Conservation (phyloP, 257 asterid species). For the Echium plantagineum region DNA sequence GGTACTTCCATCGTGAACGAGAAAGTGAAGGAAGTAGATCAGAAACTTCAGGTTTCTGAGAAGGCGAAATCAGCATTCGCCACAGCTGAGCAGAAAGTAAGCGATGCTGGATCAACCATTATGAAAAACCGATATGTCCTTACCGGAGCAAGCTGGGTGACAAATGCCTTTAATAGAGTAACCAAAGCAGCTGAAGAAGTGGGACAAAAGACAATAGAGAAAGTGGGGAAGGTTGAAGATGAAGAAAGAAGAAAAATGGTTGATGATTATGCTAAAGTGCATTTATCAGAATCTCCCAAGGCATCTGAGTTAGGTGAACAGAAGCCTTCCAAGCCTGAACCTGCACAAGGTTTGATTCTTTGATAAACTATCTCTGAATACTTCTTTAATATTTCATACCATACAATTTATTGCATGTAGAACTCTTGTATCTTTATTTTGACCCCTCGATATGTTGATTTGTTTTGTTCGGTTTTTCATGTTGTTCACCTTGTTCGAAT, state of each 20-base stretch:
- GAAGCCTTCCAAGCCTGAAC: conserved; percentile 54
- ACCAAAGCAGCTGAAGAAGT: conserved; percentile 85
- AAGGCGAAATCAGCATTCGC: conserved; percentile 71
- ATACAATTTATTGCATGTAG: conserved; percentile 15
- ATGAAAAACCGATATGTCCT: conserved; percentile 79
- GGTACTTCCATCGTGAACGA: conserved; percentile 74
- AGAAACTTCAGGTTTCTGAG: conserved; percentile 76
- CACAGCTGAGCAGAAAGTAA: conserved; percentile 77
- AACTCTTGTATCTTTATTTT: conserved; percentile 12
- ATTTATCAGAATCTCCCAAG: conserved; percentile 70
- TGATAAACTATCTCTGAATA: conserved; percentile 23
- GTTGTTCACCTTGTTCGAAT: too few relatives aligned
- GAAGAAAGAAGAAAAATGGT: conserved; percentile 78
- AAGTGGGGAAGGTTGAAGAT: conserved; percentile 64
- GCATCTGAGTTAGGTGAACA: conserved; percentile 37
- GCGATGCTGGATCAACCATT: conserved; percentile 69
- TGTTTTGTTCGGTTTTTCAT: background rate
- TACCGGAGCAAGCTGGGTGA: conserved; percentile 77
- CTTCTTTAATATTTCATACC: conserved; percentile 3
- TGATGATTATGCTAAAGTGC: conserved; percentile 71
- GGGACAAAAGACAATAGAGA: conserved; percentile 75
- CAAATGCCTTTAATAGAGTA: conserved; percentile 65
- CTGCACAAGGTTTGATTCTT: conserved; percentile 49
- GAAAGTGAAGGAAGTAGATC: conserved; percentile 74
- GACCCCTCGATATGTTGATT: background rate